Percentiles rank a stretch among this genome's conserved stretches.
Evolutionary conservation across 805 yeast genomes (phyloP).

Genomic region (Pichia paraexigua): DNA sequence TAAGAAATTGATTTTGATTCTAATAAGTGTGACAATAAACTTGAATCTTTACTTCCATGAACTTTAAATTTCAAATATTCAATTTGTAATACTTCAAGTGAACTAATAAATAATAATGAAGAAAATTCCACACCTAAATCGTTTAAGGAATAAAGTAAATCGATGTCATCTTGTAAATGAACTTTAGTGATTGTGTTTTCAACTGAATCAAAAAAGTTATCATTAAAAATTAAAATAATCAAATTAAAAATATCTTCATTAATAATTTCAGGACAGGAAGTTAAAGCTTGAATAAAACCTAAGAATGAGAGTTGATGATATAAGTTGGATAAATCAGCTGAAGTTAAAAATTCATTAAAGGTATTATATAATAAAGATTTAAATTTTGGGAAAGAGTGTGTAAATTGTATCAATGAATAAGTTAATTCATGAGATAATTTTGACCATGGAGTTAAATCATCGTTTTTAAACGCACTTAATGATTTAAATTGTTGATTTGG

Average conservation of each 20-base stretch:
- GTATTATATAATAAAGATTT: slow-evolving; percentile 6
- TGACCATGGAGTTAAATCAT: slow-evolving; percentile 35
- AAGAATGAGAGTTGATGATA: slow-evolving; percentile 21
- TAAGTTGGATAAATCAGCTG: background rate
- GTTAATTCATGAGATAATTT: slow-evolving; percentile 30
- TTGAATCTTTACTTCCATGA: slow-evolving; percentile 7
- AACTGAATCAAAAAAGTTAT: slow-evolving; percentile 22
- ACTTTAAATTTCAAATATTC: slow-evolving; percentile 18
- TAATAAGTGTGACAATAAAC: slow-evolving; percentile 15
- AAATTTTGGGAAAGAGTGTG: slow-evolving; percentile 15
- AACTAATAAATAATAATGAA: slow-evolving; percentile 22
- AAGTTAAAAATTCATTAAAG: slow-evolving; percentile 8
- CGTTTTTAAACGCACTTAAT: slow-evolving; percentile 18
- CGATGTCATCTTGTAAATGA: slow-evolving; percentile 16
- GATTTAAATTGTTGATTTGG: slow-evolving; percentile 36
- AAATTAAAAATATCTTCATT: slow-evolving; percentile 14
- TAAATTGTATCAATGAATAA: slow-evolving; percentile 25
- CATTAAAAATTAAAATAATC: slow-evolving; percentile 19
- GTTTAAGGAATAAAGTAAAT: slow-evolving; percentile 22
- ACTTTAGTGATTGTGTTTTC: slow-evolving; percentile 16
- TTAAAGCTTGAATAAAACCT: slow-evolving; percentile 26
- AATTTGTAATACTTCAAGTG: slow-evolving; percentile 18
- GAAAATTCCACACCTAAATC: slow-evolving; percentile 27
- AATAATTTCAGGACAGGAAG: slow-evolving; percentile 18
- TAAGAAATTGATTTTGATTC: slow-evolving; percentile 7